These are phyloP conservation scores for Eleusine indica DNA, from an alignment of 176 grass and related monocot genomes.

Conservation along the genomic window DNA sequence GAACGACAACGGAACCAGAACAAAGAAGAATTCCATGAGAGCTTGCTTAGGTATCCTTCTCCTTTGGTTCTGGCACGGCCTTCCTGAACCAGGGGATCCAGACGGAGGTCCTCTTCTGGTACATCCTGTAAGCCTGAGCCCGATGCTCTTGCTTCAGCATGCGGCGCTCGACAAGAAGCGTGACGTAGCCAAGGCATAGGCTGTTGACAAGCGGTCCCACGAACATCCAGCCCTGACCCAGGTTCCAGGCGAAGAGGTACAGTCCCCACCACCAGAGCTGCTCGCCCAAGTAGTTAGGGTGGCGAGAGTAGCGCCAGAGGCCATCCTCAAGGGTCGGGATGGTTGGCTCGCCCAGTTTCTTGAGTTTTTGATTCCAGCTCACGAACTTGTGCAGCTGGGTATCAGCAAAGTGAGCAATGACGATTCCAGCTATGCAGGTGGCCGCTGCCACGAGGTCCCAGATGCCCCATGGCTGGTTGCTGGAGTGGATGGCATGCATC, in stretches of 20 bases:
- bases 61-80: conserved; percentile 29
- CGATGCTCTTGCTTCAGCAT: conserved; percentile 85
- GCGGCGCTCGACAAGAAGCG: conserved; percentile 66
- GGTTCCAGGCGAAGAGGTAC: conserved; percentile 78
- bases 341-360: conserved; percentile 37
- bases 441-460: conserved; percentile 61
- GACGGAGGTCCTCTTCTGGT: conserved; percentile 75
- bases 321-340: conserved; percentile 63
- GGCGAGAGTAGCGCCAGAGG: conserved; percentile 84
- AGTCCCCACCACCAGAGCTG: conserved; percentile 97
- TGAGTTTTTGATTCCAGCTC: conserved; percentile 52
- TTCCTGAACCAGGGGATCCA: conserved; percentile 93
- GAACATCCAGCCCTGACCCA: conserved; percentile 77
- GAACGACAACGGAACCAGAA: not conserved
- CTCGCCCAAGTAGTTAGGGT: conserved; percentile 88
- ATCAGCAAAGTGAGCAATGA: conserved; percentile 71
- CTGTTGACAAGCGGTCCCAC: conserved; percentile 72
- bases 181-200: conserved; percentile 84
- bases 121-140: conserved; percentile 62
- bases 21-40: not conserved
- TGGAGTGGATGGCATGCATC: conserved; percentile 75
- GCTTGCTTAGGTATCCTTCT: conserved; percentile 42
- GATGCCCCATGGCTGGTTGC: conserved; percentile 47
- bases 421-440: conserved; percentile 56
- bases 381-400: conserved; percentile 84